Percentiles rank a stretch among this genome's conserved stretches.
These are phyloP conservation scores for Pulicaria dysenterica DNA, from an alignment of 129 eudicot genomes.

Conservation along the genomic window DNA sequence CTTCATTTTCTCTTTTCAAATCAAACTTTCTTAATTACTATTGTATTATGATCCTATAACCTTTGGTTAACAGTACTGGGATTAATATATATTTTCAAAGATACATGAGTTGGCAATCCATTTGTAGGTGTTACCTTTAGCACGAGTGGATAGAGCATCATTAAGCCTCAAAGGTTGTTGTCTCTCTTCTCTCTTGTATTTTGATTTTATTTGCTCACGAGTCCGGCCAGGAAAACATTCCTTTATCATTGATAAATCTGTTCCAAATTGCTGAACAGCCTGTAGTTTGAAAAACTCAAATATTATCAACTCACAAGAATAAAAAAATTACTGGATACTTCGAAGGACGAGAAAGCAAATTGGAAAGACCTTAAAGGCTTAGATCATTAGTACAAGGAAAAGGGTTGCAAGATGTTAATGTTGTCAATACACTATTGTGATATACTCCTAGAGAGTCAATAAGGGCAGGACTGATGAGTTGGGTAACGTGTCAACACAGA, in stretches of 20 bases:
- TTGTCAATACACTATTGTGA: not conserved
- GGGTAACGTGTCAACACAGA: no score
- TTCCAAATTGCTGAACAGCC: constrained; percentile 85
- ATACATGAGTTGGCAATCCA: not conserved
- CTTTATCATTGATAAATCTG: constrained; percentile 76
- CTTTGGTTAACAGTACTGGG: not conserved
- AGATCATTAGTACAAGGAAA: not conserved
- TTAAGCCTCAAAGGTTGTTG: constrained; percentile 70
- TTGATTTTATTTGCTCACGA: constrained; percentile 69
- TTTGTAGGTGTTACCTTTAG: constrained; percentile 44
- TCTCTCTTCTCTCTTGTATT: constrained; percentile 81
- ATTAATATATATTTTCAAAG: not conserved
- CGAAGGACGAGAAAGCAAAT: not conserved
- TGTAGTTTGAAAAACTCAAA: constrained; percentile 23
- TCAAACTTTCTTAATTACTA: not conserved
- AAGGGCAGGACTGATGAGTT: no score
- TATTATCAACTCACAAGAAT: not conserved
- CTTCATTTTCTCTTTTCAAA: constrained; percentile 1
- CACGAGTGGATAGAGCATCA: constrained; percentile 76
- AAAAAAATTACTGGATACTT: not conserved
- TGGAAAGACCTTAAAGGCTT: not conserved
- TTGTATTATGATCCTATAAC: not conserved
- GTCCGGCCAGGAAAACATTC: constrained; percentile 88
- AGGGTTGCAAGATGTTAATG: not conserved
- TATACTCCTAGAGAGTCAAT: no score